Base-by-base conservation (phyloP, 805 yeast genomes). In the Nakazawaea molendinolei region DNA sequence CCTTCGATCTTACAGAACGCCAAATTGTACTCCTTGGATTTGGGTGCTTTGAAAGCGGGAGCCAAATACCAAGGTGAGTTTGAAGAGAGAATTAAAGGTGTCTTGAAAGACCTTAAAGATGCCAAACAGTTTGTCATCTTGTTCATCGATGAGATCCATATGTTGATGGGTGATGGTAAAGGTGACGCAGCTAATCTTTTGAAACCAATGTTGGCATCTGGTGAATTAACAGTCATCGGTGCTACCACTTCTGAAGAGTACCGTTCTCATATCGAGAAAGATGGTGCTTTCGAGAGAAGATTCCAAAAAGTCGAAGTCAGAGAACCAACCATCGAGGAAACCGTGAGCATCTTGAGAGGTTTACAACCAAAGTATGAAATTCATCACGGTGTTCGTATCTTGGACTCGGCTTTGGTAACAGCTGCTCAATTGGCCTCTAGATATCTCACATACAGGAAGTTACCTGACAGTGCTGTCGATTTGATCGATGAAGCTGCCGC, bases 161-260 rank as follows among this genome's bases (percentile, higher is more conserved):
- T 92, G 97, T 75, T 92, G 48, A 92, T 92, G 98, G 98, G 98
- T 50, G 95, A 92, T 56, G 98, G 98, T 56, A 92, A 89, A 63
- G 78, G 84, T 44, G 98, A 92, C 59, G 95, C 95, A 28, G 98
- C 98, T 27, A 92, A 92, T 61, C 74, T 92, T 52, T 75, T 92
- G 58, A 92, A 92, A 65, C 98, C 98, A 25, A 94, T 94, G 72
- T 74, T 92, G 45, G 97, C 98, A 2, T 79, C 98, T 63, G 97
- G 98, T 49, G 73, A 83, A 35, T 76, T 92, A 53, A 97, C 92
- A 61, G 95, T 97, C 61, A 89, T 89, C 55, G 98, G 98, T 66
- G 98, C 98, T 19, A 92, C 98, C 19, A 92, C 98, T 1, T 80
- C 86, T 50, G 82, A 82, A 39, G 98, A 92, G 65, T 92, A 92